phyloP scores from a whole-genome alignment of 192 early-diverging fungal genomes.

The Gigaspora rosea region DNA sequence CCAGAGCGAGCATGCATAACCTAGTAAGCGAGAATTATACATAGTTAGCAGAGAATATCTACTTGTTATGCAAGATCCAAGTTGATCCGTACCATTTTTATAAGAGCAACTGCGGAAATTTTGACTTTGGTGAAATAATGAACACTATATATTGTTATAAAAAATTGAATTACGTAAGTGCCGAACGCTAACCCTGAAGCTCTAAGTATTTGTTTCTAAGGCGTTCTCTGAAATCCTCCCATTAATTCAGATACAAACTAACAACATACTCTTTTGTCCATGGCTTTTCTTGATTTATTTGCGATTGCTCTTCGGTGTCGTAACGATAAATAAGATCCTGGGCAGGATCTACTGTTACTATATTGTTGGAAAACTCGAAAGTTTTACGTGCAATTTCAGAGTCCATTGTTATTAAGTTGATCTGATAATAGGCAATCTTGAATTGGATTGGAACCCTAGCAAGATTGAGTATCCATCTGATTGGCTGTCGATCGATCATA shows the following conservation, averaged over 20 bases:
- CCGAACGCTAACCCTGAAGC: too few species aligned
- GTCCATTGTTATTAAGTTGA: slow-evolving; percentile 41
- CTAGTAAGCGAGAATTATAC: slow-evolving; percentile 41
- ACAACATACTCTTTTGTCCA: slow-evolving; percentile 81
- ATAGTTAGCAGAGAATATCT: not conserved
- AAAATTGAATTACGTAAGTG: not conserved
- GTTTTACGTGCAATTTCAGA: slow-evolving; percentile 53
- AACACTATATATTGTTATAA: slow-evolving; percentile 52
- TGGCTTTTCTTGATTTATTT: slow-evolving; percentile 63
- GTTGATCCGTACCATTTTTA: slow-evolving; percentile 95
- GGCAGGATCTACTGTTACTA: slow-evolving; percentile 62
- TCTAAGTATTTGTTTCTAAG: not conserved
- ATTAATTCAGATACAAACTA: slow-evolving; percentile 1
- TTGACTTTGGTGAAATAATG: slow-evolving; percentile 86
- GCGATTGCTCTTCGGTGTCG: slow-evolving; percentile 68
- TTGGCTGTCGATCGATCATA: too few species aligned
- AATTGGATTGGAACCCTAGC: not conserved
- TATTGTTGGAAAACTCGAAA: slow-evolving; percentile 77
- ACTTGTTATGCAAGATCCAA: not conserved
- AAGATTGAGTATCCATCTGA: too few species aligned
- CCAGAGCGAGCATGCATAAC: slow-evolving; percentile 98
- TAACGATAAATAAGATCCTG: slow-evolving; percentile 83
- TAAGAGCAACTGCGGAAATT: slow-evolving; percentile 93
- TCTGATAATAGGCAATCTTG: not conserved
- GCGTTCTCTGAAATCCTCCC: not conserved